Conservation (phyloP, 495 filamentous ascomycete species). For the Umbilicaria muhlenbergii region DNA sequence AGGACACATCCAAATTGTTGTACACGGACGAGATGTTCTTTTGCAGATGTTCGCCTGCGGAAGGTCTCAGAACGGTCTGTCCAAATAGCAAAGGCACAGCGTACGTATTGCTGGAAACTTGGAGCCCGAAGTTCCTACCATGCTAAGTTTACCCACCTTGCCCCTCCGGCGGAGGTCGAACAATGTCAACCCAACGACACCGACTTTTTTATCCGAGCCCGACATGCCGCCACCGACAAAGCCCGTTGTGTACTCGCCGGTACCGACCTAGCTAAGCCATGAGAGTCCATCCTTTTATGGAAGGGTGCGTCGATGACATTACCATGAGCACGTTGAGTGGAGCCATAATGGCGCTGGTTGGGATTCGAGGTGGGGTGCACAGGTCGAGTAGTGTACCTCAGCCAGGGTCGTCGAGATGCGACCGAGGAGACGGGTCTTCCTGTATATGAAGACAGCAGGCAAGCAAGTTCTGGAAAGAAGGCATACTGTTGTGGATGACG, state of each 20-base stretch:
- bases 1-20: constrained; percentile 72
- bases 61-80: background rate
- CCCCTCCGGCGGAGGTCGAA: constrained; percentile 81
- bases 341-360: constrained; percentile 31
- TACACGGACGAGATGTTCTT: constrained; percentile 81
- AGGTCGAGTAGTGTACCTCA: no score
- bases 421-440: no score
- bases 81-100: constrained; percentile 12
- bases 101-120: constrained; percentile 86
- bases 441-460: no score
- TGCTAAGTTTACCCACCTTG: constrained; percentile 71
- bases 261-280: constrained; percentile 44
- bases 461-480: no score
- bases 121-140: constrained; percentile 76
- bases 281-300: constrained; percentile 5
- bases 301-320: constrained; percentile 10
- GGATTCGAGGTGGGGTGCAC: background rate
- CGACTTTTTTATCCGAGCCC: constrained; percentile 79
- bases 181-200: constrained; percentile 77
- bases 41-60: constrained; percentile 60
- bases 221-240: constrained; percentile 68
- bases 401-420: no score
- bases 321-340: constrained; percentile 84
- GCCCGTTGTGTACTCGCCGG: constrained; percentile 93
- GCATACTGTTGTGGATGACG: no score